A percentile compares a stretch with the other conserved stretches of the same genome.
Evolutionary conservation across 2,329 filamentous ascomycete genomes (phyloP).

Genomic region (Tolypocladium ophioglossoides): DNA sequence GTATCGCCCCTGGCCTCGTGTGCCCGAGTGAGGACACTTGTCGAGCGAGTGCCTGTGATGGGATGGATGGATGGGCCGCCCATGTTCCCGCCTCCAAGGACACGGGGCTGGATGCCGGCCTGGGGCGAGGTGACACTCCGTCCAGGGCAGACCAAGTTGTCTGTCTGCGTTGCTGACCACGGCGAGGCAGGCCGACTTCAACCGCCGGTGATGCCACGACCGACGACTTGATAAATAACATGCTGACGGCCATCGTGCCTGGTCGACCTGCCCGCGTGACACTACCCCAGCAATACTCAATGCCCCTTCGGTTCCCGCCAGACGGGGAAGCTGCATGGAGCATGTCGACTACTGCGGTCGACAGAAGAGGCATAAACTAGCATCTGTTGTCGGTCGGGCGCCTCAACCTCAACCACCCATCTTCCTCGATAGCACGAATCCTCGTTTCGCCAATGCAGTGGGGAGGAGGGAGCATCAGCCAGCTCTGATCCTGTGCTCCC

Average conservation of each 20-base stretch:
- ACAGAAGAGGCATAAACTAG: not conserved
- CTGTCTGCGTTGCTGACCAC: not conserved
- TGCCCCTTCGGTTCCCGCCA: too few species aligned
- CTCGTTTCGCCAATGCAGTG: not conserved
- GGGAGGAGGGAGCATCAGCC: not conserved
- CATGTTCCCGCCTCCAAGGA: not conserved
- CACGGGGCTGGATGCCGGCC: not conserved
- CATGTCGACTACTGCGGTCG: not conserved
- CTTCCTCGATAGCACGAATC: too few species aligned
- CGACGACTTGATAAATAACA: not conserved
- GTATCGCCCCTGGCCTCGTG: not conserved
- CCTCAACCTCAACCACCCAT: not conserved
- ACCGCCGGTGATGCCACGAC: not conserved
- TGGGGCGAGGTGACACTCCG: not conserved
- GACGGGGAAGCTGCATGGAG: not conserved
- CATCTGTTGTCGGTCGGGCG: not conserved
- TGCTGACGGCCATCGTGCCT: not conserved
- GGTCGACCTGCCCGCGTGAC: not conserved
- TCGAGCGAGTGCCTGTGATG: too few species aligned
- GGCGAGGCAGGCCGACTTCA: not conserved
- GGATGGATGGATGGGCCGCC: not conserved
- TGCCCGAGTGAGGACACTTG: not conserved
- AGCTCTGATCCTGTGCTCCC: not conserved
- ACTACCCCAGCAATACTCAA: not conserved
- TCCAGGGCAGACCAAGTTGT: not conserved